Evolutionary conservation across 2,329 filamentous ascomycete genomes (phyloP), one percentile per base, ranked within the genome.

Genomic region (Pestalotiopsis sp.): DNA sequence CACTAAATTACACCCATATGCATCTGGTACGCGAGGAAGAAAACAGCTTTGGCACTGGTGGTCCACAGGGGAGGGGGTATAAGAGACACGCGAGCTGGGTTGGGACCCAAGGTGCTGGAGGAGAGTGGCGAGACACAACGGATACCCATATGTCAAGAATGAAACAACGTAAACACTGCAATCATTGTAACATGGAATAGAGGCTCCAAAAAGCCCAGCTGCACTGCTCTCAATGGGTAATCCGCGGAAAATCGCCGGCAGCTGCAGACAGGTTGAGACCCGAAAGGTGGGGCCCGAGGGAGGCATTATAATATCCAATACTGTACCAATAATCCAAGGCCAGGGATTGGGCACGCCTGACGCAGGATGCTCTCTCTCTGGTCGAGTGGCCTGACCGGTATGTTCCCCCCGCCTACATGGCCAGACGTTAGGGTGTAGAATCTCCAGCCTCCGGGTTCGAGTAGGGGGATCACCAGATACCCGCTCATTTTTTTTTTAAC

Each of bases 341-440:
- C 45, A 52, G 17, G 17, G 4, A 52, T 52, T 52, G 45, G 13
- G 13, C 17, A 52, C n/a, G 45, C 13, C 45, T 52, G 17, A 52
- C 45, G 45, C 45, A 52, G 45, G 45, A n/a, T 3, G 6, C 17
- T 9, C 20, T 17, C 17, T 52, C 20, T 52, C 57, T 59, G 57
- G 20, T 59, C 4, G 23, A 27, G 57, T 59, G 57, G 57, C 57
- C 25, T 27, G 57, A 59, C 27, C n/a, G 57, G 17, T 20, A 17
- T 11, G 27, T 27, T 2, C 20, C 20, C 20, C 23, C 64, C 64
- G 64, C 27, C 27, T 23, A 13, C 23, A 66, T 66, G 64, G 25
- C 64, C 64, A 58, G 64, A 38, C 56, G 14, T 66, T 58, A 66
- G 64, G 64, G 64, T 58, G n/a, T 23, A 23, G 49, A 58, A 66